phyloP scores from a whole-genome alignment of 2,329 filamentous ascomycete species.

The Colletotrichum camelliae region DNA sequence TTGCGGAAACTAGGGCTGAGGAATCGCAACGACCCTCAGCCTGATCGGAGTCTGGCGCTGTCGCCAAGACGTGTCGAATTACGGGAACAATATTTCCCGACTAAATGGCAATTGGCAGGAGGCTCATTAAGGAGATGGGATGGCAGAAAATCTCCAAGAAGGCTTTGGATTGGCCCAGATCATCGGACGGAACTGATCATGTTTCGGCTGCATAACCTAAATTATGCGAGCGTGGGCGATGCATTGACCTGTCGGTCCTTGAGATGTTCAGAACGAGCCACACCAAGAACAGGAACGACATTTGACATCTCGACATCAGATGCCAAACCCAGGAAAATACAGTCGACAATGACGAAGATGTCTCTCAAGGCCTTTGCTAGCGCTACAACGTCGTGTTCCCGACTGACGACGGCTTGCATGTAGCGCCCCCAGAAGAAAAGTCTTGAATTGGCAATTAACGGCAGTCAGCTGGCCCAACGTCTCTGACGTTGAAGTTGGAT shows the following conservation, averaged over 20 bases:
- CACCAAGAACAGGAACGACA: background rate
- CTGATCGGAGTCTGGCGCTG: background rate
- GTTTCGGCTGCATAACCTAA: conserved; percentile 3
- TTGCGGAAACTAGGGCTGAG: background rate
- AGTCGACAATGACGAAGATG: conserved; percentile 1
- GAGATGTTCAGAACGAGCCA: background rate
- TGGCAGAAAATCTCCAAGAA: background rate
- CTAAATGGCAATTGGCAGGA: background rate
- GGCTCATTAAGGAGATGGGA: background rate
- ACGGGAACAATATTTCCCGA: background rate
- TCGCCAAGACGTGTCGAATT: background rate
- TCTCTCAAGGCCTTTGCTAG: background rate
- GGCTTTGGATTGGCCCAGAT: background rate
- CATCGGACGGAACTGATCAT: background rate
- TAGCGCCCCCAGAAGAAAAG: background rate
- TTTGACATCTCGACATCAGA: background rate
- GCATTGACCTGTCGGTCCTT: background rate
- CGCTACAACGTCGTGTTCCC: background rate
- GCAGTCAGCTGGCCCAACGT: conserved; percentile 2
- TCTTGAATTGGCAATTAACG: background rate
- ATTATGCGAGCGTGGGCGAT: background rate
- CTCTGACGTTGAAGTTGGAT: conserved; percentile 14
- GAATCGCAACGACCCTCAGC: background rate
- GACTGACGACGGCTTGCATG: conserved; percentile 2
- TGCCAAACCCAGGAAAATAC: background rate